Base-by-base conservation (phyloP, 768 basidiomycete genomes). In the Xerocomellus intermedius region DNA sequence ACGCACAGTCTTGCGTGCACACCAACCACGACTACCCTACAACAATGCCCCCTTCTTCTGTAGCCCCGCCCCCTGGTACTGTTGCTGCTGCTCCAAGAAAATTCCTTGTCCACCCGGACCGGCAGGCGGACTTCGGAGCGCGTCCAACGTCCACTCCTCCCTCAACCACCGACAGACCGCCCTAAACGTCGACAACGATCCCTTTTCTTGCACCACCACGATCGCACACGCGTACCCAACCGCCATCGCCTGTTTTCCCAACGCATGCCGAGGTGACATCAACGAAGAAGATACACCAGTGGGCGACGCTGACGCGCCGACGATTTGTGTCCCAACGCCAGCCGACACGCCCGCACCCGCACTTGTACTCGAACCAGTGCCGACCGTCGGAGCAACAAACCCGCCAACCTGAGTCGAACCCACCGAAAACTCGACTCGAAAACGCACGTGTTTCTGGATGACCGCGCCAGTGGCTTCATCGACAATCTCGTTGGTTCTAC, bases 161-260 rank as follows among this genome's bases (percentile, higher is more conserved):
- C 85, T 82, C 61, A 95, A 69, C 59, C 82, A 80, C 65, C 82
- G 82, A 77, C 87, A 91, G 12, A 94, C 77, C 6, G 79, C 74
- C 70, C 85, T 87, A 76, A 97, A 96, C 43, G 89, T 86, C 51
- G 91, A 87, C 66, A 89, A 79, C 7, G 93, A 91, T 24, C 95
- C 95, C 71, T 94, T 97, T 77, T 97, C 94, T 59, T 91, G 86
- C 22, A 90, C 80, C 62, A 98, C 74, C 51, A 85, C 84, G 57
- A 95, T 81, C 41, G 83, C 84, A 41, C 88, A 89, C 52, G 76
- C 68, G 60, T 77, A 82, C n/a, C 64, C 69, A 10, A 52, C 49
- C 32, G 56, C 52, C 32, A 67, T 64, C 32, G 51, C 48, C 5
- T 69, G 68, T 43, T 62, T 70, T 35, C 61, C 63, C 56, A 63